Base-by-base conservation (phyloP, 805 yeast genomes). In the Ogataea wickerhamii region DNA sequence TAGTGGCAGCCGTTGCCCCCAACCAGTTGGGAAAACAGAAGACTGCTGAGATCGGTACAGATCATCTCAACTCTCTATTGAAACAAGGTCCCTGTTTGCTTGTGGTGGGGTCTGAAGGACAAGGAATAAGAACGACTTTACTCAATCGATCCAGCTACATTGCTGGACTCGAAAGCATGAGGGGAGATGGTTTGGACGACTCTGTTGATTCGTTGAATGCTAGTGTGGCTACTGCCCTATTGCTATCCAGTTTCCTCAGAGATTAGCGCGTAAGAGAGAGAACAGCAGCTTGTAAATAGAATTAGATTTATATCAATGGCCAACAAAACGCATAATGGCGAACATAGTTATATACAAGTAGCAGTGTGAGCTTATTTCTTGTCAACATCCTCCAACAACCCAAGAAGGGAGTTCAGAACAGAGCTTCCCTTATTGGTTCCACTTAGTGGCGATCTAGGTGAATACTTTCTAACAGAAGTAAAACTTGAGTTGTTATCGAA, bases 101-200 rank as follows among this genome's bases (percentile, higher is more conserved):
- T 35, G 83, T 87, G 1, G 65, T 89, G 34, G 97, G 96, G 10
- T 82, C 87, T 34, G 97, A 88, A 61, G 94, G 94, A 7, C 68
- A 67, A 5, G 97, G 97, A 25, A 76, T 88, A 18, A 68, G 96
- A 37, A 81, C 81, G 6, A 73, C 77, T 32, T 52, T 88, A 48
- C 65, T 76, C 43, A 63, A 76, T 37, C 66, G 76, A 49, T 75
- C 86, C 35, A 84, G 82, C 39, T 67, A 52, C 44, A 56, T 73
- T 34, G 74, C 73, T 12, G 66, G 68, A 1, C 53, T 75, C 32
- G 62, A 58, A 6, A 47, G 53, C 31, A 45, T 40, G 21, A 51
- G 61, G 34, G 45, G 36, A 2, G 46, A 29, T 5, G 51, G 40
- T 3, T 30, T 55, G 10, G 63, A 60, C 44, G 50, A 43, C 3